Base-by-base conservation (phyloP, 2,329 filamentous ascomycete species). In the Zarea fungicola region DNA sequence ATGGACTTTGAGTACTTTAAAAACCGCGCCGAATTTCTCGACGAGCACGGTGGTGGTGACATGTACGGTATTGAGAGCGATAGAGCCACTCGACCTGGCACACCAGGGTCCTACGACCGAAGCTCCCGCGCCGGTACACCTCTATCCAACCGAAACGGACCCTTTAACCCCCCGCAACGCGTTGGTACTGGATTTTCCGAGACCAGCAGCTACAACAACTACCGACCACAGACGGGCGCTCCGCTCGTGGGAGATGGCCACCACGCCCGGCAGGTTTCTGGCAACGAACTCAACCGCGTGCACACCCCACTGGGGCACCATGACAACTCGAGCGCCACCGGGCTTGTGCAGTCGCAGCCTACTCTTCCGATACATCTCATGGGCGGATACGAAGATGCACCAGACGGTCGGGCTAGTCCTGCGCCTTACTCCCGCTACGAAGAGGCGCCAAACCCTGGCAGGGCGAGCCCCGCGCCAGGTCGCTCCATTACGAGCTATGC, bases 1-100 rank as follows among this genome's bases (percentile, higher is more conserved):
- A 84, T 96, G 66, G 90, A 96, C 64, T 96, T 95, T 62, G 84
- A 89, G 52, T 92, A 89, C 68, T 97, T 84, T 75, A 96, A 95
- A 68, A 85, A 96, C 65, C 78, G 89, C 1, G 80, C 87, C 2
- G 92, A 96, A 57, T 96, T 97, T 67, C 83, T 83, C 2, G 85
- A 90, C 10, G 88, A 93, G 48, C 86, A 90, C 56, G 89, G 89
- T n/a, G 90, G 87, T 5, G 87, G 86, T 19, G 78, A 81, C 26
- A 72, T 84, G 6, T 85, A 80, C 54, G 85, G 85, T 3, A 69
- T 72, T 21, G 84, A 87, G 13, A 48, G 46, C 22, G 46, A 48
- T 26, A 32, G 19, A 19, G 39, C 21, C 53, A 68, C 77, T 14
- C 75, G 84, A 1, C 78, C 83, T 0, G 79, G 75, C 16, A 87